A percentile compares a stretch with the other conserved stretches of the same genome.
These are phyloP conservation scores for Phaeosphaeriaceae sp. DNA, from an alignment of 2,329 filamentous ascomycete genomes.

Conservation along the genomic window DNA sequence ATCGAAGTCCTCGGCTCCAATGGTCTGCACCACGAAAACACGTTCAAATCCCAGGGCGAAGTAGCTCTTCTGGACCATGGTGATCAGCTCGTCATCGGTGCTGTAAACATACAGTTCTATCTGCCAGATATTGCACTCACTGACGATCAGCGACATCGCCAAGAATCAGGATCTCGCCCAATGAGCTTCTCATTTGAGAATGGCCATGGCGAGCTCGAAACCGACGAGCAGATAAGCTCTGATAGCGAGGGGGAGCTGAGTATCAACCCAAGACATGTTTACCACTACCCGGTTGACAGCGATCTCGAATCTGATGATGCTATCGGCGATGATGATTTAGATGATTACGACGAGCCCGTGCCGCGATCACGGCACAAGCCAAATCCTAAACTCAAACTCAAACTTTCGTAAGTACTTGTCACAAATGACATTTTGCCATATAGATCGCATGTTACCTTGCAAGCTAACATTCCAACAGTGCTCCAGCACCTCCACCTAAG, in stretches of 20 bases:
- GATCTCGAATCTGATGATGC: constrained; percentile 37
- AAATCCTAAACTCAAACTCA: constrained; percentile 41
- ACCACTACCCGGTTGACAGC: constrained; percentile 35
- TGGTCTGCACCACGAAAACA: constrained; percentile 61
- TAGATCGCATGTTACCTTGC: constrained; percentile 1
- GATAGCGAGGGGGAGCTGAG: constrained; percentile 40
- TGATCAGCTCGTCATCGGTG: constrained; percentile 73
- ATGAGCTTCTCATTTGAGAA: constrained; percentile 78
- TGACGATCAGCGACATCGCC: constrained; percentile 58
- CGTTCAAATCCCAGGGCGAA: constrained; percentile 25
- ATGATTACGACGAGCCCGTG: constrained; percentile 49
- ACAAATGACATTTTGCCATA: too few relatives aligned
- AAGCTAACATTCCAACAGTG: constrained; percentile 8
- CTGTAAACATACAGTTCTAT: constrained; percentile 70
- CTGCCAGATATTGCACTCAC: constrained; percentile 61
- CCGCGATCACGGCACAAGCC: constrained; percentile 34
- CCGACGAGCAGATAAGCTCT: constrained; percentile 51
- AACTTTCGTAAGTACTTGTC: constrained; percentile 8
- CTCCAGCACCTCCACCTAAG: constrained; percentile 19
- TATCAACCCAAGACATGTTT: constrained; percentile 43
- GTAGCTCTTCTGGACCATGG: constrained; percentile 64
- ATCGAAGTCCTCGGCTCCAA: constrained; percentile 68
- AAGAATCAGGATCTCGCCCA: constrained; percentile 59
- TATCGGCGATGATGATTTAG: constrained; percentile 39
- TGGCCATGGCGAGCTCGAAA: constrained; percentile 62